phyloP scores from a whole-genome alignment of 2,329 filamentous ascomycete species.

The Teratosphaeria zuluensis region DNA sequence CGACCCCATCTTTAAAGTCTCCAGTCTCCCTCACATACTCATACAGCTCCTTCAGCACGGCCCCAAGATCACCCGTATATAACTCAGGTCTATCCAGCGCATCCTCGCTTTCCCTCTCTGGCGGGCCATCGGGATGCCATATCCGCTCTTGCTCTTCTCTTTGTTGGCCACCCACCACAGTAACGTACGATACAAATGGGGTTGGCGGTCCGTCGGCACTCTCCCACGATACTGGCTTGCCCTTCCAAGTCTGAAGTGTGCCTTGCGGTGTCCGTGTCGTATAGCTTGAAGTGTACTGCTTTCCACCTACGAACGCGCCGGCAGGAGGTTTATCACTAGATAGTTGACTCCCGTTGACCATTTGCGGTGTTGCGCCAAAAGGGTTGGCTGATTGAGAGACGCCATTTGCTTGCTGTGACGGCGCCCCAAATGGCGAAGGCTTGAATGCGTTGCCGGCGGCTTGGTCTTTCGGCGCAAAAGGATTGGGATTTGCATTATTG shows the following conservation, averaged over 20 bases:
- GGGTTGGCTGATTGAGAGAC: not conserved
- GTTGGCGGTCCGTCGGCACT: not conserved
- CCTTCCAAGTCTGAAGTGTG: constrained; percentile 52
- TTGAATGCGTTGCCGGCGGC: not conserved
- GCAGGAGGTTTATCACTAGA: not conserved
- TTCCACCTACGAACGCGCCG: not conserved
- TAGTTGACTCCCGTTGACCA: not conserved
- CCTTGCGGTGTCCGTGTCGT: constrained; percentile 15
- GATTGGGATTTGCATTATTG: not conserved
- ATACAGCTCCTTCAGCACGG: constrained; percentile 51
- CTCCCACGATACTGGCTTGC: constrained; percentile 41
- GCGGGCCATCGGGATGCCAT: constrained; percentile 64
- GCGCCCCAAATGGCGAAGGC: constrained; percentile 9
- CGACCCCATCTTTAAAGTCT: constrained; percentile 57
- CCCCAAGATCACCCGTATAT: constrained; percentile 50
- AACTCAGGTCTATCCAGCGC: constrained; percentile 49
- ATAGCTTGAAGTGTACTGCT: constrained; percentile 1
- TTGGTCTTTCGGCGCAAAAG: not conserved
- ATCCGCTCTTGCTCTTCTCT: constrained; percentile 55
- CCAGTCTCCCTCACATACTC: constrained; percentile 54
- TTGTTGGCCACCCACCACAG: constrained; percentile 35
- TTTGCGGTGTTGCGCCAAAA: constrained; percentile 1
- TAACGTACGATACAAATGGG: not conserved
- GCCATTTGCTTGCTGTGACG: not conserved
- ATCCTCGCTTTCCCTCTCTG: constrained; percentile 40